These are phyloP conservation scores for Aspergillus piperis DNA, from an alignment of 2,329 filamentous ascomycete genomes.

Conservation along the genomic window DNA sequence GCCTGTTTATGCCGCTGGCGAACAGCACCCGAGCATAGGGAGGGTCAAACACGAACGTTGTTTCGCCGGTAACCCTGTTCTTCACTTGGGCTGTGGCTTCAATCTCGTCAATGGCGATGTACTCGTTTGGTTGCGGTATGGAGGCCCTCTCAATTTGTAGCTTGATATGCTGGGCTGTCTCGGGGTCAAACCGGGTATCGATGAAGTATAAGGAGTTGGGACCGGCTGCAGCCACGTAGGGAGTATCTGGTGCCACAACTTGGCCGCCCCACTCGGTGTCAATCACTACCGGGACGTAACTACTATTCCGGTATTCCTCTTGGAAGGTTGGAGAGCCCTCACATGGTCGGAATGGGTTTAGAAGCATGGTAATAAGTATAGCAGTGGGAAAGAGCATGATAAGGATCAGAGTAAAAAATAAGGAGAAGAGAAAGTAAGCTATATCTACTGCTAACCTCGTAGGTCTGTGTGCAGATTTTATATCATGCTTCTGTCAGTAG, in stretches of 20 bases:
- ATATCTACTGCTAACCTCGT: not conserved
- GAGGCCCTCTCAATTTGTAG: not conserved
- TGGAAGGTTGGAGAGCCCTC: constrained; percentile 1
- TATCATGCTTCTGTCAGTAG: no score
- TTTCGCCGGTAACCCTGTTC: not conserved
- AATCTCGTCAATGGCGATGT: not conserved
- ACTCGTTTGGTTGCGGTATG: not conserved
- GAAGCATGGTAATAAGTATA: not conserved
- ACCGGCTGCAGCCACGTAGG: not conserved
- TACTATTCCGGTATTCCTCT: not conserved
- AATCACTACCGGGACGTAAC: not conserved
- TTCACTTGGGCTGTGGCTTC: not conserved
- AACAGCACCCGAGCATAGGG: not conserved
- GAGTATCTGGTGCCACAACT: not conserved
- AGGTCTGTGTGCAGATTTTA: not conserved
- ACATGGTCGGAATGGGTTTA: not conserved
- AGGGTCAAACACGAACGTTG: not conserved
- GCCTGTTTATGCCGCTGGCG: not conserved
- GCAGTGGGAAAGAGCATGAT: not conserved
- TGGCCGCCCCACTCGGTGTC: not conserved
- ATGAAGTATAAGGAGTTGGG: not conserved
- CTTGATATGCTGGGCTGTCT: not conserved
- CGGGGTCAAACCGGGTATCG: not conserved
- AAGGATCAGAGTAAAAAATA: no score
- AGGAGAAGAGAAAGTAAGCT: no score